phyloP scores from a whole-genome alignment of 2,329 filamentous ascomycete species.

The Hymenoscyphus salicellus region DNA sequence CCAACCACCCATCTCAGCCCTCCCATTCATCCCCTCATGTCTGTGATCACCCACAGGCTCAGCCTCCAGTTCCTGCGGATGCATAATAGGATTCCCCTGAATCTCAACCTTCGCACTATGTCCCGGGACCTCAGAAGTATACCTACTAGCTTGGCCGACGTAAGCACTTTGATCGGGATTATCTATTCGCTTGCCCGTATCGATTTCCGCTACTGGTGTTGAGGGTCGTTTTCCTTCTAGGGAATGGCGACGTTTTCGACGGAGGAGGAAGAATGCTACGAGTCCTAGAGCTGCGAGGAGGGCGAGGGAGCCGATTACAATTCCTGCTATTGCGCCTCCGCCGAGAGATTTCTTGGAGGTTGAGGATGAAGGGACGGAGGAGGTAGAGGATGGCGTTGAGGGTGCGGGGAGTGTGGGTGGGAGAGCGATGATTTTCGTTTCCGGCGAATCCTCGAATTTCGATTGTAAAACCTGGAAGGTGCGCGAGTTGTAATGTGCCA shows the following conservation, averaged over 20 bases:
- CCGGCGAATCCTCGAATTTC: conserved; percentile 21
- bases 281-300: conserved; percentile 17
- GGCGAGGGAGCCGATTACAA: conserved; percentile 22
- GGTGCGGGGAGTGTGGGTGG: conserved; percentile 15
- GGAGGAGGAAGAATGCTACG: conserved; percentile 20
- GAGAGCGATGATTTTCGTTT: conserved; percentile 18
- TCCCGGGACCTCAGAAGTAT: conserved; percentile 21
- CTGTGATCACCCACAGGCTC: not conserved
- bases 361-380: not conserved
- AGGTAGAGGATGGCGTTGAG: not conserved
- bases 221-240: not conserved
- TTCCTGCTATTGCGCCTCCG: conserved; percentile 24
- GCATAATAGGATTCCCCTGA: conserved; percentile 28
- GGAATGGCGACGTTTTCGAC: conserved; percentile 3
- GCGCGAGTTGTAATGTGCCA: conserved; percentile 29
- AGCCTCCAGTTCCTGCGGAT: conserved; percentile 28
- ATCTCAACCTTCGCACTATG: conserved; percentile 26
- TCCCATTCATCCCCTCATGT: not conserved
- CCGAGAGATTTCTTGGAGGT: conserved; percentile 9
- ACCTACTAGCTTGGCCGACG: conserved; percentile 17
- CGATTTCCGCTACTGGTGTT: conserved; percentile 20
- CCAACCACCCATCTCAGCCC: not conserved
- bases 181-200: conserved; percentile 15
- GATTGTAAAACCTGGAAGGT: conserved; percentile 33
- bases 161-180: conserved; percentile 15